phyloP scores from a whole-genome alignment of 1,284 basidiomycete genomes.

The Pholiota adiposa region DNA sequence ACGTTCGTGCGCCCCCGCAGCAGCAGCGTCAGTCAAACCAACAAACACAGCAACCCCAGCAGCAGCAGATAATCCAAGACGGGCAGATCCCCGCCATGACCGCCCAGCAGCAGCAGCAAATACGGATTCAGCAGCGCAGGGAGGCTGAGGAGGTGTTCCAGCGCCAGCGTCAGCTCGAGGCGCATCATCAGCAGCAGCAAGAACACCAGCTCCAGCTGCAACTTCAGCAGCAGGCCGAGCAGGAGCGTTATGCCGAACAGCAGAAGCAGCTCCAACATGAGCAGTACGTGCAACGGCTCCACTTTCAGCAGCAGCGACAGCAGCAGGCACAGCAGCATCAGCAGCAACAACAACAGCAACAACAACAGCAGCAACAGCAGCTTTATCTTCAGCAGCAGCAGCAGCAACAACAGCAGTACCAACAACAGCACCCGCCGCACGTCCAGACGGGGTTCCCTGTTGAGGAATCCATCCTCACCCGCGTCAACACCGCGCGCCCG shows the following conservation, averaged over 20 bases:
- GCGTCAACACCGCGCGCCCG: conserved; percentile 42
- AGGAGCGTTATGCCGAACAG: background rate
- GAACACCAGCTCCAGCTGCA: background rate
- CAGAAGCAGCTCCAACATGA: conserved; percentile 7
- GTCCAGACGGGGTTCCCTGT: conserved; percentile 11
- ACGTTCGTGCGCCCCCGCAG: conserved; percentile 3
- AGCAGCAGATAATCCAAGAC: background rate
- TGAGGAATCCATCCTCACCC: conserved; percentile 30
- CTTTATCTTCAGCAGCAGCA: conserved; percentile 2
- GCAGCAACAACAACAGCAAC: background rate
- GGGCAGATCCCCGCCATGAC: background rate
- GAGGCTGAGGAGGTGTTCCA: background rate
- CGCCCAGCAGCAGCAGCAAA: conserved; percentile 2
- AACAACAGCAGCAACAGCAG: conserved; percentile 1
- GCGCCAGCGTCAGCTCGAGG: background rate
- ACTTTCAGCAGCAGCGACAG: conserved; percentile 9
- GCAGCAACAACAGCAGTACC: conserved; percentile 8
- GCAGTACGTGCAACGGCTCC: conserved; percentile 9
- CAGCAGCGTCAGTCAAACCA: background rate
- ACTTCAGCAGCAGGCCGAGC: background rate
- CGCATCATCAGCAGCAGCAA: conserved; percentile 4
- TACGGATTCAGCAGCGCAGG: background rate
- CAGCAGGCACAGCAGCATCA: background rate
- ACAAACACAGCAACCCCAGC: background rate
- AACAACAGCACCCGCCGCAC: conserved; percentile 19